phyloP scores from a whole-genome alignment of 768 basidiomycete genomes.

The Psilocybe cubensis region DNA sequence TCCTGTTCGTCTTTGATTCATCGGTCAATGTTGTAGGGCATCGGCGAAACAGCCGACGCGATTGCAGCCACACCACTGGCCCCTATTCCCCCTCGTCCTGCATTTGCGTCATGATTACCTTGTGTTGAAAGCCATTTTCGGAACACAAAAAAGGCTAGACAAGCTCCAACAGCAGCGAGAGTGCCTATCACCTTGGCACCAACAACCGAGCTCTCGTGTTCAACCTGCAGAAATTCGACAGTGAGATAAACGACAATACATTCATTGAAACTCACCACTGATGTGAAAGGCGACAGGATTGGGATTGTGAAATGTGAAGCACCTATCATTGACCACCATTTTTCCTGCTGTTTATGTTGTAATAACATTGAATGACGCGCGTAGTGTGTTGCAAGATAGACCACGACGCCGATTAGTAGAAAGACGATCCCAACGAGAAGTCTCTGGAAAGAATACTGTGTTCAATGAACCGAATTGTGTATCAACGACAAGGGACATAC shows the following conservation, averaged over 20 bases:
- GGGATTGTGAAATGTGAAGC: slow-evolving; percentile 78
- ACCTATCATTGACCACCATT: slow-evolving; percentile 32
- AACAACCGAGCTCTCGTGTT: slow-evolving; percentile 70
- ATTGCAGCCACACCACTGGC: not conserved
- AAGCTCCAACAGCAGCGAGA: slow-evolving; percentile 41
- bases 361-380: slow-evolving; percentile 24
- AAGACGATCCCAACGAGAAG: slow-evolving; percentile 37
- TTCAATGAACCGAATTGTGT: not conserved
- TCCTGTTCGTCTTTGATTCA: no score
- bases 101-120: not conserved
- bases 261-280: not conserved
- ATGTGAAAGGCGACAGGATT: slow-evolving; percentile 39
- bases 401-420: slow-evolving; percentile 37
- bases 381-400: slow-evolving; percentile 35
- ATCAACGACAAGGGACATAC: slow-evolving; percentile 36
- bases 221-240: slow-evolving; percentile 51
- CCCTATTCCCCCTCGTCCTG: not conserved
- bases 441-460: slow-evolving; percentile 25
- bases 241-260: not conserved
- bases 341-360: slow-evolving; percentile 21
- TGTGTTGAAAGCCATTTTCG: slow-evolving; percentile 41
- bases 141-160: slow-evolving; percentile 44
- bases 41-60: not conserved
- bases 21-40: not conserved
- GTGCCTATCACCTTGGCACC: slow-evolving; percentile 50